Evolutionary conservation across 441 rosid genomes (phyloP), one percentile per base, ranked within the genome.

Genomic region (Corymbia calophylla): DNA sequence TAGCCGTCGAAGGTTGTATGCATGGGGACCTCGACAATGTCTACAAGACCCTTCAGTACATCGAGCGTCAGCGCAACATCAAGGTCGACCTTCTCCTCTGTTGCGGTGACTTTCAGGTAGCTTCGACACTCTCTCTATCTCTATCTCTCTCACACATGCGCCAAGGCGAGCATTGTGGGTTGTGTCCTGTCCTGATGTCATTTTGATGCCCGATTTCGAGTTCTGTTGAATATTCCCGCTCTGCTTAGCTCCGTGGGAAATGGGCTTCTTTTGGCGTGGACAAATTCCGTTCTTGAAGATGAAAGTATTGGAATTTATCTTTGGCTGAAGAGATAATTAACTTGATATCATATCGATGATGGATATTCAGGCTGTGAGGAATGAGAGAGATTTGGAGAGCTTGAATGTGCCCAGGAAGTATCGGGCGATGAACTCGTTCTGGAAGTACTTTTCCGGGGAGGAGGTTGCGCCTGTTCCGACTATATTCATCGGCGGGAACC

Each of bases 1-100:
- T 97, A 88, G 99, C 99, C 77, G 93, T 96, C 27, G 99, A 96
- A 93, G 99, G 99, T 35, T 98, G 99, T 90, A 97, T 98, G 97
- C 99, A 97, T 70, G 99, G 99, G 82, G 99, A 96, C 90, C 95
- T 96, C 13, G 99, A 98, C 91, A 94, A 90, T 81, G 98, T 98
- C 47, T 97, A 95, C 93, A 90, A 77, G 29, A 97, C 99, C 13
- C 92, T 97, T 16, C 92, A 92, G 88, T 93, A 91, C 92, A 90
- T 94, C 29, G 97, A 97, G 91, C 93, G 90, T 48, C 86, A 91
- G 77, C 93, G 95, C 90, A 88, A 90, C 89, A 95, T 94, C 90
- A 96, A 97, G 93, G 92, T 97, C 93, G 98, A 97, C 93, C 98
- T 97, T 91, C 99, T 97, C 86, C 95, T 97, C 92, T 97, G 99